These are phyloP conservation scores for Stagonosporopsis cucurbitacearum DNA, from an alignment of 2,329 filamentous ascomycete species.

Conservation along the genomic window DNA sequence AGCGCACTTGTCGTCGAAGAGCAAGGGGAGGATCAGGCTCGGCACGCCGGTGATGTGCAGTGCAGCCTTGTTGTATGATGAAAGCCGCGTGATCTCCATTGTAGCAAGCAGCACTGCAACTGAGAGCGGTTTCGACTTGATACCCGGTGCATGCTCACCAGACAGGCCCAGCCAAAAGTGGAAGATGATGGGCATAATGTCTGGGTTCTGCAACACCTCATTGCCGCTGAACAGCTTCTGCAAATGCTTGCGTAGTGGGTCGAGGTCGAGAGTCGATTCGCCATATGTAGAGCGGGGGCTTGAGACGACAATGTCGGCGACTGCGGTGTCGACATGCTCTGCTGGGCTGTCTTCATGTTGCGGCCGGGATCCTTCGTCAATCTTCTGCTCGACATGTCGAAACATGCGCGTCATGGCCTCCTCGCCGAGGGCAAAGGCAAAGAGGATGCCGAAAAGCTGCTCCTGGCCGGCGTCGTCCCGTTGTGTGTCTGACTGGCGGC, in stretches of 20 bases:
- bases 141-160: conserved; percentile 38
- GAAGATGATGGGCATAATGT: conserved; percentile 49
- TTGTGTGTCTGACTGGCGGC: conserved; percentile 39
- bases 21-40: conserved; percentile 42
- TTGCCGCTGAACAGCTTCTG: conserved; percentile 48
- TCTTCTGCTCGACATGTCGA: conserved; percentile 46
- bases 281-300: conserved; percentile 37
- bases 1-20: conserved; percentile 46
- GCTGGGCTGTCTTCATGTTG: conserved; percentile 17
- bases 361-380: conserved; percentile 20
- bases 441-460: conserved; percentile 81
- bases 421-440: conserved; percentile 82
- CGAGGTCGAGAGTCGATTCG: conserved; percentile 37
- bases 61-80: conserved; percentile 48
- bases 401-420: conserved; percentile 75
- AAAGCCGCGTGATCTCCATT: conserved; percentile 42
- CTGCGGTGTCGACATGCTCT: conserved; percentile 11
- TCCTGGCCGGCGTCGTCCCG: conserved; percentile 58
- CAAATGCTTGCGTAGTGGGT: conserved; percentile 40
- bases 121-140: conserved; percentile 45
- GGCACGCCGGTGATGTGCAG: conserved; percentile 47
- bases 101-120: conserved; percentile 47
- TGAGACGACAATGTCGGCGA: conserved; percentile 33
- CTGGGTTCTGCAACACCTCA: conserved; percentile 50
- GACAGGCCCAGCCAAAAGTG: conserved; percentile 49